Evolutionary conservation across 2,329 filamentous ascomycete genomes (phyloP).

Genomic region (Parastagonospora avenae): DNA sequence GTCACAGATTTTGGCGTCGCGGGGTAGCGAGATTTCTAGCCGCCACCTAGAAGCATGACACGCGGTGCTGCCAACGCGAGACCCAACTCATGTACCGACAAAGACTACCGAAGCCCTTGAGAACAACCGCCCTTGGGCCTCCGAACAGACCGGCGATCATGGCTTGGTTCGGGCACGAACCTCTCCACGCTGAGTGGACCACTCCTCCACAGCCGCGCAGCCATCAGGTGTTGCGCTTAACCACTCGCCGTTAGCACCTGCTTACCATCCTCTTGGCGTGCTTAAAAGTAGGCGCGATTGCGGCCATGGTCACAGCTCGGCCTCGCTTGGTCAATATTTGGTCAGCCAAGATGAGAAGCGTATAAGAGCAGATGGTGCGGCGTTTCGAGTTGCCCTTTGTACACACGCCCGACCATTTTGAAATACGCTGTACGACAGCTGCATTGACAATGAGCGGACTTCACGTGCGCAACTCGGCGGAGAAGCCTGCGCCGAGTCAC

Average conservation of each 20-base stretch:
- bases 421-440: background rate
- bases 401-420: background rate
- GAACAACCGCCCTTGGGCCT: background rate
- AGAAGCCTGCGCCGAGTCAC: slow-evolving; percentile 27
- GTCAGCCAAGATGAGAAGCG: background rate
- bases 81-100: slow-evolving; percentile 1
- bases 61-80: background rate
- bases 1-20: no score
- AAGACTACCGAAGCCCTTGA: background rate
- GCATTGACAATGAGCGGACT: slow-evolving; percentile 11
- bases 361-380: slow-evolving; percentile 11
- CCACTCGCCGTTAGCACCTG: slow-evolving; percentile 4
- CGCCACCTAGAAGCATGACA: background rate
- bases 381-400: slow-evolving; percentile 9
- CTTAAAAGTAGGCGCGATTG: background rate
- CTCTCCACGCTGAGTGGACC: slow-evolving; percentile 13
- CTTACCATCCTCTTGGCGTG: slow-evolving; percentile 9
- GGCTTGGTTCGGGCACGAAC: slow-evolving; percentile 7
- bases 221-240: slow-evolving; percentile 2
- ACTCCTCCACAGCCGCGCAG: background rate
- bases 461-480: slow-evolving; percentile 8
- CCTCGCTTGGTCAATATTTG: slow-evolving; percentile 1
- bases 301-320: slow-evolving; percentile 6
- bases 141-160: slow-evolving; percentile 5
- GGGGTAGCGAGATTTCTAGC: no score